Percentiles rank a stretch among this genome's conserved stretches.
phyloP scores from a whole-genome alignment of 2,329 filamentous ascomycete species.

The Geosmithia flava region DNA sequence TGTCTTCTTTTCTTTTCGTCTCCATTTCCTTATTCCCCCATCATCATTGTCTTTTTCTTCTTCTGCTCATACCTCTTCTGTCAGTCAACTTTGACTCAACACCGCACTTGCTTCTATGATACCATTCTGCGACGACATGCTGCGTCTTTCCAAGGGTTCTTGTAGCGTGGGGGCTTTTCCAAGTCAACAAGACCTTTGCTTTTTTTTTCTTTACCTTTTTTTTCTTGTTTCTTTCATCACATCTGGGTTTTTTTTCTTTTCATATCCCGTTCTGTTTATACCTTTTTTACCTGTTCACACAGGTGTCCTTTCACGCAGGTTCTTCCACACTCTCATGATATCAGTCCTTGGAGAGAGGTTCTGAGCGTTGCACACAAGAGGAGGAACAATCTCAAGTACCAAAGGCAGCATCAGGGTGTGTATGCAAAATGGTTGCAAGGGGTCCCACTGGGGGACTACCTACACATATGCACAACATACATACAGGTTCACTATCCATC shows the following conservation, averaged over 20 bases:
- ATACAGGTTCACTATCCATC: too few species aligned
- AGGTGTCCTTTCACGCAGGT: background rate
- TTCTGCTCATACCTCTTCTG: background rate
- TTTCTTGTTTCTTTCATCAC: background rate
- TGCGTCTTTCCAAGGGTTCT: slow-evolving; percentile 58
- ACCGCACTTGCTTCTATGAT: slow-evolving; percentile 7
- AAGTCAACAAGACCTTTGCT: background rate
- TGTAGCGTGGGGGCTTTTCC: background rate
- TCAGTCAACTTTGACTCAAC: too few species aligned
- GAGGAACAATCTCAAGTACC: too few species aligned
- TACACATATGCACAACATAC: too few species aligned
- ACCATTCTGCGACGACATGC: slow-evolving; percentile 46
- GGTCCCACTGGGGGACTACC: too few species aligned
- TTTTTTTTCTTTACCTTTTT: background rate
- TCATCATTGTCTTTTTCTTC: slow-evolving; percentile 1
- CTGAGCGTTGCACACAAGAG: too few species aligned
- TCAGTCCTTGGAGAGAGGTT: too few species aligned
- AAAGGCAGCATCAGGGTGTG: too few species aligned
- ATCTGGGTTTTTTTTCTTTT: background rate
- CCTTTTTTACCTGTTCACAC: slow-evolving; percentile 4
- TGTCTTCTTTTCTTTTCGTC: slow-evolving; percentile 3
- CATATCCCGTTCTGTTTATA: slow-evolving; percentile 2
- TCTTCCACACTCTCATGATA: too few species aligned
- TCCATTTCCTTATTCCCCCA: slow-evolving; percentile 1
- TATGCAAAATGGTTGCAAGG: too few species aligned